phyloP scores from a whole-genome alignment of 73 alveolate genomes.

The Durusdinium trenchii region DNA sequence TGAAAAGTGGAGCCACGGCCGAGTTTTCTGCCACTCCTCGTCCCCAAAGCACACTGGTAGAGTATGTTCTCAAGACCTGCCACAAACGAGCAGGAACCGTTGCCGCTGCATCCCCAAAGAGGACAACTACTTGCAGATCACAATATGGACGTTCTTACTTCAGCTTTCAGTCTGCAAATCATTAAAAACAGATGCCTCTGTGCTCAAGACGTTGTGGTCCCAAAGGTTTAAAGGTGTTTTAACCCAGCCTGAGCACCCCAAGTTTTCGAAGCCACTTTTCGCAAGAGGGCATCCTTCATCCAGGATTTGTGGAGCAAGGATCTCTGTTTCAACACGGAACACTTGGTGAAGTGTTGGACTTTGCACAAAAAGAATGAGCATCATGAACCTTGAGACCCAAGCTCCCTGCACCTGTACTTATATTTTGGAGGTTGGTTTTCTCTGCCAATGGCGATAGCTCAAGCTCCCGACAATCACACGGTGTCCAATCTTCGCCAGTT shows the following conservation, averaged over 20 bases:
- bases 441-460: too few relatives aligned
- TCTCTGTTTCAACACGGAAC: too few relatives aligned
- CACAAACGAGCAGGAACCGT: neutral
- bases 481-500: constrained; percentile 52
- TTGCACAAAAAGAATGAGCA: too few relatives aligned
- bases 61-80: constrained; percentile 58
- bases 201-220: neutral
- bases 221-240: neutral
- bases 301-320: neutral
- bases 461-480: constrained; percentile 26
- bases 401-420: too few relatives aligned
- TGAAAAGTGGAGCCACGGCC: constrained; percentile 64
- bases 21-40: constrained; percentile 22
- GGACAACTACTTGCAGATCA: too few relatives aligned
- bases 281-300: constrained; percentile 51
- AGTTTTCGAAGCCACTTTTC: constrained; percentile 54
- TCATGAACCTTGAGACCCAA: too few relatives aligned
- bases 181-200: neutral
- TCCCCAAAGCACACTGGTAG: constrained; percentile 66
- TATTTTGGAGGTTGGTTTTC: too few relatives aligned
- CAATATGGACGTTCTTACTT: too few relatives aligned
- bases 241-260: constrained; percentile 73
- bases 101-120: neutral
- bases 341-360: too few relatives aligned
- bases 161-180: neutral